Conservation (phyloP, 768 basidiomycete genomes). For the Jaapia argillacea region DNA sequence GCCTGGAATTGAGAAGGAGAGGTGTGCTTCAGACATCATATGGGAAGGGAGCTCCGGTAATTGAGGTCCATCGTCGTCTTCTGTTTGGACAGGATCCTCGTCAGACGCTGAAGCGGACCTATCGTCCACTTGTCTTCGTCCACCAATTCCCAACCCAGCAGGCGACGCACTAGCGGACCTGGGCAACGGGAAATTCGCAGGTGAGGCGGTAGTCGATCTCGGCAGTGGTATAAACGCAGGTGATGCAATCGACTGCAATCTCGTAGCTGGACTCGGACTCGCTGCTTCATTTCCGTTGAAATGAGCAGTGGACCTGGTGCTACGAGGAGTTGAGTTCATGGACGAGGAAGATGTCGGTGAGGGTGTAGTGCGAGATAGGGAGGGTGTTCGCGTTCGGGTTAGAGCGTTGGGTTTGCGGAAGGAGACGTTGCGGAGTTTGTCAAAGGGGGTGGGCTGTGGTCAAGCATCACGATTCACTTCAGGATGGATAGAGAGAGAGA, state of each 20-base stretch:
- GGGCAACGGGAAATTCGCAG: conserved; percentile 16
- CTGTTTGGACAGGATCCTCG: too few relatives aligned
- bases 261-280: too few relatives aligned
- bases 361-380: conserved; percentile 20
- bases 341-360: conserved; percentile 19
- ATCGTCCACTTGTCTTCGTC: not conserved
- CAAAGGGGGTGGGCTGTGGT: conserved; percentile 16
- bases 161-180: conserved; percentile 8
- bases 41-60: too few relatives aligned
- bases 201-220: conserved; percentile 39
- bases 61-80: not conserved
- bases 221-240: too few relatives aligned
- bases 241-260: too few relatives aligned
- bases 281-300: too few relatives aligned
- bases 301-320: conserved; percentile 38
- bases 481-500: not conserved
- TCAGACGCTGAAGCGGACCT: not conserved
- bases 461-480: not conserved
- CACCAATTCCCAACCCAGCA: not conserved
- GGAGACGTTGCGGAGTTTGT: conserved; percentile 18
- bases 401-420: conserved; percentile 14
- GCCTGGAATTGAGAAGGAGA: not conserved
- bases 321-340: conserved; percentile 27
- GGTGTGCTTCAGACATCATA: not conserved
- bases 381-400: conserved; percentile 24